phyloP scores from a whole-genome alignment of 163 green algal species.

The Scenedesmus sp. region DNA sequence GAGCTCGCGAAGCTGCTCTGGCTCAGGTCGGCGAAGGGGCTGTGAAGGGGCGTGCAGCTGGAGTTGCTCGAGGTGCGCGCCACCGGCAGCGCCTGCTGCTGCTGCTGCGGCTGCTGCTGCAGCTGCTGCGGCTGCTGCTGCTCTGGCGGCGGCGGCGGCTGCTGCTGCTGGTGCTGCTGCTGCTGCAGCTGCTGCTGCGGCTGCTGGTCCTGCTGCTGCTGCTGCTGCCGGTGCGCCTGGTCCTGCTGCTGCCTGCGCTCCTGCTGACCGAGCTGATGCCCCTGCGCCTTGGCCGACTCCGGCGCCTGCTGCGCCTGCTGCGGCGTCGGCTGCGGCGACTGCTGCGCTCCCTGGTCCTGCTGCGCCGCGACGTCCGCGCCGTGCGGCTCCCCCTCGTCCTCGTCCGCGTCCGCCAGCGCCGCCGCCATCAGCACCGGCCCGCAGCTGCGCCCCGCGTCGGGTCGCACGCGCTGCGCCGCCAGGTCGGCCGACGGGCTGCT shows the following conservation, averaged over 20 bases:
- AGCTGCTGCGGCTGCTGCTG: slow-evolving; percentile 3
- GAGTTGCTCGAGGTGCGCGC: neutral
- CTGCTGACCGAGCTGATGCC: neutral
- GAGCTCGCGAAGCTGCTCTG: slow-evolving; percentile 9
- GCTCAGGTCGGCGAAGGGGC: slow-evolving; percentile 23
- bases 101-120: neutral
- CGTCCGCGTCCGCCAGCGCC: neutral
- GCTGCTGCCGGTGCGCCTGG: neutral
- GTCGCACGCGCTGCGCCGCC: neutral
- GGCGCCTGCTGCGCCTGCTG: slow-evolving; percentile 13
- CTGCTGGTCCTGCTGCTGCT: slow-evolving; percentile 32
- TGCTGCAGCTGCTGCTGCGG: neutral
- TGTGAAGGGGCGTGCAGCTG: neutral
- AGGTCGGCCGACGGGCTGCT: neutral
- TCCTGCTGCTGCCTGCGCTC: slow-evolving; percentile 12
- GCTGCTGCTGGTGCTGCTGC: neutral
- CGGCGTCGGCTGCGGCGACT: no score
- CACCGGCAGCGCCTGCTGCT: neutral
- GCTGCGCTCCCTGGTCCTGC: neutral
- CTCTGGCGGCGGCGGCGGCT: neutral
- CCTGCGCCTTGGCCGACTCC: neutral
- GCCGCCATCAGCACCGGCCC: neutral
- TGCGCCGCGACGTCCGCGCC: neutral
- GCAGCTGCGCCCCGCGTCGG: neutral
- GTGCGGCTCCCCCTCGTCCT: neutral